Evolutionary conservation across 768 basidiomycete species (phyloP).

Genomic region (Amanita subjunquillea): DNA sequence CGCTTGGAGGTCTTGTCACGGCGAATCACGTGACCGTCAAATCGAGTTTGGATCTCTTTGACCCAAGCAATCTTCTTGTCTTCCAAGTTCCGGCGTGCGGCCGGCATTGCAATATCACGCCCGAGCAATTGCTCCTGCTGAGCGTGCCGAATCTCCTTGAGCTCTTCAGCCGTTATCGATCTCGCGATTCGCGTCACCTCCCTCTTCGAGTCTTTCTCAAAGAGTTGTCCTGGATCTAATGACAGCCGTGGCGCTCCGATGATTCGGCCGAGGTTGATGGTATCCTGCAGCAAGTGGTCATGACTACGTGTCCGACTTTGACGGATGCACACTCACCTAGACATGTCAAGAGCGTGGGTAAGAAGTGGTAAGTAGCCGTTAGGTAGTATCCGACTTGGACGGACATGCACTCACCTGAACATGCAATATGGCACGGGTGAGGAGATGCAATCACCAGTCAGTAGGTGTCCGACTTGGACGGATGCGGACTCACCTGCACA

Average conservation of each 20-base stretch:
- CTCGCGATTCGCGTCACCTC: background rate
- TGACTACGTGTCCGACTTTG: too few relatives aligned
- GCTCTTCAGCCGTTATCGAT: background rate
- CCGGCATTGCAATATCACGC: background rate
- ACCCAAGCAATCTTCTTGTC: background rate
- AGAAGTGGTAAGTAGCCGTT: too few relatives aligned
- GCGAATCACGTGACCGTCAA: background rate
- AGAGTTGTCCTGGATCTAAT: background rate
- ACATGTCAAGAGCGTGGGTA: too few relatives aligned
- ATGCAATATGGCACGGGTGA: too few relatives aligned
- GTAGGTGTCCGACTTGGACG: too few relatives aligned
- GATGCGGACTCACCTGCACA: too few relatives aligned
- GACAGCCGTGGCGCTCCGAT: background rate
- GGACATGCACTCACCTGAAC: too few relatives aligned
- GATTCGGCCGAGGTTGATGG: background rate
- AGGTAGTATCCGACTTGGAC: too few relatives aligned
- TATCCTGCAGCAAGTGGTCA: too few relatives aligned
- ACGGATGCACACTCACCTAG: too few relatives aligned
- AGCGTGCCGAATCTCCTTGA: background rate
- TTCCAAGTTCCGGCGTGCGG: fast-evolving
- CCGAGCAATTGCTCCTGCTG: background rate
- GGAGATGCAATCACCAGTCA: too few relatives aligned
- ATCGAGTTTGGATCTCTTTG: background rate
- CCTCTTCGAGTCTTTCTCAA: background rate
- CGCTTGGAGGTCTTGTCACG: background rate